Evolutionary conservation across 768 basidiomycete species (phyloP).

Genomic region (Lyophyllum shimeji): DNA sequence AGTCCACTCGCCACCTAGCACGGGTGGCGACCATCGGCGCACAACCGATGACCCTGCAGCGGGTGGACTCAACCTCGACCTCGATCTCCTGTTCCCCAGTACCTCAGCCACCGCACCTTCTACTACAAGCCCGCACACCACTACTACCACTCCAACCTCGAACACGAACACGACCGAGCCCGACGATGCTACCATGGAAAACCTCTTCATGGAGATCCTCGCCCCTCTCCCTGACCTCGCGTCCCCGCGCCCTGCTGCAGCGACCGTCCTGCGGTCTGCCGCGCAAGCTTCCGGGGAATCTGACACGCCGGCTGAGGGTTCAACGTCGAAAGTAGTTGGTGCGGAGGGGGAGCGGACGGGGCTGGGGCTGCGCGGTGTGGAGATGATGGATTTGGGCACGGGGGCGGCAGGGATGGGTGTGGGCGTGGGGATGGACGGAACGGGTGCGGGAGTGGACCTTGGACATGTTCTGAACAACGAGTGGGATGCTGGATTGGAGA

Average conservation of each 20-base stretch:
- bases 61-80: conserved; percentile 65
- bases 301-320: conserved; percentile 7
- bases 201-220: conserved; percentile 70
- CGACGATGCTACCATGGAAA: conserved; percentile 67
- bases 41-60: conserved; percentile 85
- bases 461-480: neutral
- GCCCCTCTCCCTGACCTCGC: conserved; percentile 40
- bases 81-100: conserved; percentile 20
- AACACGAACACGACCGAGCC: conserved; percentile 20
- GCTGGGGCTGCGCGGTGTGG: conserved; percentile 2
- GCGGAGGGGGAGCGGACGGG: neutral
- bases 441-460: conserved; percentile 4
- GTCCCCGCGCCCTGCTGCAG: conserved; percentile 22
- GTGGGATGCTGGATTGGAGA: conserved; percentile 16
- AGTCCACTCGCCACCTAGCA: conserved; percentile 96
- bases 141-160: conserved; percentile 9
- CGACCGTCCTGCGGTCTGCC: conserved; percentile 9
- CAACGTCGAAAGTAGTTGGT: conserved; percentile 7
- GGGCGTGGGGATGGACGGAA: conserved; percentile 6
- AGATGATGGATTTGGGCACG: conserved; percentile 5
- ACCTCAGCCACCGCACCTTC: conserved; percentile 20
- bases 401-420: conserved; percentile 7
- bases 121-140: conserved; percentile 10
- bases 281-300: conserved; percentile 13
- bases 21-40: conserved; percentile 86